Conservation (phyloP, 352 stramenopile genomes). For the Globisporangium barbulae region DNA sequence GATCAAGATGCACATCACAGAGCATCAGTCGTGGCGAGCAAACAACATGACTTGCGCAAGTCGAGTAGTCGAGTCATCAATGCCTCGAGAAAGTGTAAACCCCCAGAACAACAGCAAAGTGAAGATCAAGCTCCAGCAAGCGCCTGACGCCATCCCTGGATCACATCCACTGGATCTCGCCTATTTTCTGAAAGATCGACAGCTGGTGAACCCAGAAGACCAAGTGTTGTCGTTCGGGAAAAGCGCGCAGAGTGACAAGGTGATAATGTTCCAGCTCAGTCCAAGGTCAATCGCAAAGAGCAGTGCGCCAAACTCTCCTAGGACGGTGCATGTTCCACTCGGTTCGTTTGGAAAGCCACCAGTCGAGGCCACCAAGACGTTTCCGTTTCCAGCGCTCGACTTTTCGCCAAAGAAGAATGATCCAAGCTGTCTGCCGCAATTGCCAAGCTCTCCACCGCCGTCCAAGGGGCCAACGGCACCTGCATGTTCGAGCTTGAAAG, state of each 20-base stretch:
- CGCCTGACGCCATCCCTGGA: neutral
- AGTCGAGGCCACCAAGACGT: neutral
- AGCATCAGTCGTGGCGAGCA: constrained; percentile 27
- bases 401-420: constrained; percentile 1
- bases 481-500: neutral
- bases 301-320: neutral
- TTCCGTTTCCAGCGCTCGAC: neutral
- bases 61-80: constrained; percentile 22
- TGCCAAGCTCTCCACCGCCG: neutral
- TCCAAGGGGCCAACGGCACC: neutral
- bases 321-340: constrained; percentile 7
- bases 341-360: constrained; percentile 6
- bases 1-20: constrained; percentile 23
- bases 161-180: constrained; percentile 7
- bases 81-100: constrained; percentile 1
- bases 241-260: neutral
- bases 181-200: constrained; percentile 15
- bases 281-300: constrained; percentile 1
- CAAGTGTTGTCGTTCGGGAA: neutral
- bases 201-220: neutral
- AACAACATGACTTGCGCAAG: constrained; percentile 24
- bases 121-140: constrained; percentile 5
- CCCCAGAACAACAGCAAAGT: neutral
- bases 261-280: neutral
- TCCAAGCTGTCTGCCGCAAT: neutral